Evolutionary conservation across 208 protist species (phyloP).

Genomic region (Strigomonas galati): DNA sequence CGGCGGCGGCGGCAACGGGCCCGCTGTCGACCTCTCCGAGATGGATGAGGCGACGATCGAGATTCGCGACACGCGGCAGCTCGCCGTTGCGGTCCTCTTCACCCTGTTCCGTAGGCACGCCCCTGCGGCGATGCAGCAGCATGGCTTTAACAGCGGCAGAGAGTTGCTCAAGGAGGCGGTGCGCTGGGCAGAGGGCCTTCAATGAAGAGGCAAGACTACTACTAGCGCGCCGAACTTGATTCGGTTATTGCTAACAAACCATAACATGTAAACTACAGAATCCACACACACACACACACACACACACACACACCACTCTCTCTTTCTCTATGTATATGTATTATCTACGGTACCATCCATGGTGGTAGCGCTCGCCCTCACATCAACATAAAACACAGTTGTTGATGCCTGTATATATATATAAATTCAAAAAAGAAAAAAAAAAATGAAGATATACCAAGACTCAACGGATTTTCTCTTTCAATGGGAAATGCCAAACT

Average conservation of each 20-base stretch:
- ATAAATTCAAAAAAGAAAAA: too few species aligned
- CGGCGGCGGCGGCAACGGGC: not conserved
- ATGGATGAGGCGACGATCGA: constrained; percentile 9
- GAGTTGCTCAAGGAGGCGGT: not conserved
- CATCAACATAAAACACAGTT: too few species aligned
- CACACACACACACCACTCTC: too few species aligned
- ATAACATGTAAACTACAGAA: not conserved
- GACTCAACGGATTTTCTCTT: too few species aligned
- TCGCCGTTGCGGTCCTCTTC: constrained; percentile 30
- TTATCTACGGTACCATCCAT: too few species aligned
- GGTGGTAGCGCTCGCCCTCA: too few species aligned
- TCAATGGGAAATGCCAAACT: too few species aligned
- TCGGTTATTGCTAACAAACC: not conserved
- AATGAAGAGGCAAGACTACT: too few species aligned
- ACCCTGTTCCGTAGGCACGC: constrained; percentile 27
- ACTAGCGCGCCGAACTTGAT: not conserved
- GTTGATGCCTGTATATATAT: too few species aligned
- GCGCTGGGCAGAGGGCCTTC: constrained; percentile 3
- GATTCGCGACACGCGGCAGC: constrained; percentile 10
- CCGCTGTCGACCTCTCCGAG: not conserved
- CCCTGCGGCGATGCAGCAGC: not conserved
- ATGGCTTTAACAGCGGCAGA: not conserved
- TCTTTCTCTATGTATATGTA: too few species aligned
- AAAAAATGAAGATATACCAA: too few species aligned
- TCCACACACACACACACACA: too few species aligned